Conservation (phyloP, 2,329 filamentous ascomycete species). For the Stagonosporopsis cucurbitacearum region DNA sequence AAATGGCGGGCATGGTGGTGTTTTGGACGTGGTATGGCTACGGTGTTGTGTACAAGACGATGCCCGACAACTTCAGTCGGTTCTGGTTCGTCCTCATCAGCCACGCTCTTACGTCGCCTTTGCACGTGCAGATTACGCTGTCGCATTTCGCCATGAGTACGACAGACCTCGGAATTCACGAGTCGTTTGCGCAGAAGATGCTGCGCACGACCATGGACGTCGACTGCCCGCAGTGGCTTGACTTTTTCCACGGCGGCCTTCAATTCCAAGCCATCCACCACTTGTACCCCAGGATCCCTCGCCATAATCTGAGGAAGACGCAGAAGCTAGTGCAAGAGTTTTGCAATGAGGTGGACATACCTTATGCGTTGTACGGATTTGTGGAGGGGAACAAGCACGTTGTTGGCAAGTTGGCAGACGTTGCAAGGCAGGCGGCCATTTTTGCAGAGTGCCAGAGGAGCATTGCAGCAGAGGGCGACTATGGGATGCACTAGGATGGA, state of each 20-base stretch:
- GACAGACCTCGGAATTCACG: conserved; percentile 66
- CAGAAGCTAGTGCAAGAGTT: conserved; percentile 69
- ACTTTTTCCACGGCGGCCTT: conserved; percentile 74
- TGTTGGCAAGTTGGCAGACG: conserved; percentile 61
- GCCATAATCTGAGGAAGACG: conserved; percentile 69
- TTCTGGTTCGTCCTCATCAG: conserved; percentile 68
- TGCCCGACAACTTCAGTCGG: conserved; percentile 65
- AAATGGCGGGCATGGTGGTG: conserved; percentile 66
- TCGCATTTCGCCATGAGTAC: conserved; percentile 77
- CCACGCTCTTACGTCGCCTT: conserved; percentile 70
- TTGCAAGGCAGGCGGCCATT: conserved; percentile 66
- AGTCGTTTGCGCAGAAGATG: conserved; percentile 73
- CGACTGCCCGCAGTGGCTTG: conserved; percentile 73
- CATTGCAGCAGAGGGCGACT: conserved; percentile 46
- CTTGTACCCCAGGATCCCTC: conserved; percentile 70
- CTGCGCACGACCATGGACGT: conserved; percentile 77
- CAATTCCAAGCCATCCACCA: conserved; percentile 78
- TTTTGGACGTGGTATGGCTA: conserved; percentile 76
- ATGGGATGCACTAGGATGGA: conserved; percentile 35
- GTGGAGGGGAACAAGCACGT: conserved; percentile 67
- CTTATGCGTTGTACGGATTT: conserved; percentile 68
- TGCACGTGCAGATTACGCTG: conserved; percentile 75
- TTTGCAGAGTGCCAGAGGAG: conserved; percentile 62
- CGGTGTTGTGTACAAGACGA: conserved; percentile 64
- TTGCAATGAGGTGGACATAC: conserved; percentile 68